phyloP scores from a whole-genome alignment of 257 asterid species.

The Primulina huaijiensis region DNA sequence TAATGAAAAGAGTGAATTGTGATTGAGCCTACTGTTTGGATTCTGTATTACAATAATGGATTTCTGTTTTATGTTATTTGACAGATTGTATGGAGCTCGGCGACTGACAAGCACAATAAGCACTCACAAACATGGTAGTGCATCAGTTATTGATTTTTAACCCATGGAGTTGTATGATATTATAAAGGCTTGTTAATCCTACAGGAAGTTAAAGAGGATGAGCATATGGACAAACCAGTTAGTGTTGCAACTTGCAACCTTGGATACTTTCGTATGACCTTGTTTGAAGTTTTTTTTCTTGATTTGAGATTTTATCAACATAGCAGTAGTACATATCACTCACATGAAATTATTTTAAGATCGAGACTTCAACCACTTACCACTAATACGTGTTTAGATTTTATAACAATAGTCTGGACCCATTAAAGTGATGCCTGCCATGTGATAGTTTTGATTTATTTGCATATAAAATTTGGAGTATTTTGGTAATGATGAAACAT shows the following conservation, averaged over 20 bases:
- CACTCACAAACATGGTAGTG: neutral
- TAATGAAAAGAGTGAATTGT: neutral
- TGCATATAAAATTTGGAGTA: constrained; percentile 1
- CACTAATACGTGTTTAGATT: neutral
- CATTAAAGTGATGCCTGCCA: neutral
- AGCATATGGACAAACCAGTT: neutral
- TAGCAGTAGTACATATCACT: too few relatives aligned
- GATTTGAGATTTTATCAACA: neutral
- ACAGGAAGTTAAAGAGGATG: neutral
- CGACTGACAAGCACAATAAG: neutral
- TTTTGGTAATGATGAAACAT: constrained; percentile 21
- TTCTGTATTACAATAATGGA: neutral
- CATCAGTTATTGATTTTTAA: too few relatives aligned
- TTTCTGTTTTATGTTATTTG: neutral
- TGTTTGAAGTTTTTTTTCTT: neutral
- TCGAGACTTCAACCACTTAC: too few relatives aligned
- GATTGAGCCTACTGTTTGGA: neutral
- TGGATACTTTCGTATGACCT: too few relatives aligned
- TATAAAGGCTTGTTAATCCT: neutral
- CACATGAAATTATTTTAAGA: too few relatives aligned
- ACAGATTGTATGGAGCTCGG: neutral
- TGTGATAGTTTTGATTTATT: neutral
- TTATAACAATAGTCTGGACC: too few relatives aligned
- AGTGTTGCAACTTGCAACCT: neutral
- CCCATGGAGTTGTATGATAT: neutral